Percentiles rank a stretch among this genome's conserved stretches.
Evolutionary conservation across 805 yeast genomes (phyloP).

Genomic region (Torulaspora indica): DNA sequence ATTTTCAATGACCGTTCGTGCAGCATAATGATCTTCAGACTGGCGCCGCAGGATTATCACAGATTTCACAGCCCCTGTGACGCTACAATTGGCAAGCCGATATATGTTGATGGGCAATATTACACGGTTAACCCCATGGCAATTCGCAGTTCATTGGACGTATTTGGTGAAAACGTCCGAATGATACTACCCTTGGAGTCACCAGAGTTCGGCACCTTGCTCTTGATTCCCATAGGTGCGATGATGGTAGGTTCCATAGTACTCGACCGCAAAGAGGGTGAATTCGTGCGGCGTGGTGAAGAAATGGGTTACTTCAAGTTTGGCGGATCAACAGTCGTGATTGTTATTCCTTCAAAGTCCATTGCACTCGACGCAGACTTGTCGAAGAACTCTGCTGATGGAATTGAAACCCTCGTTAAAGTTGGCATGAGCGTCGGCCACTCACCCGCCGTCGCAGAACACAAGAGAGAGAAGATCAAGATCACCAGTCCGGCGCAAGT

Average conservation of each 20-base stretch:
- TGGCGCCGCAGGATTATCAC: constrained; percentile 97
- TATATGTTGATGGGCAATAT: constrained; percentile 78
- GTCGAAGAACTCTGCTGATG: constrained; percentile 56
- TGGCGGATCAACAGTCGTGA: constrained; percentile 86
- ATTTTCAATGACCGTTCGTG: constrained; percentile 46
- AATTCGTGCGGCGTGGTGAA: constrained; percentile 58
- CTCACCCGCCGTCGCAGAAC: constrained; percentile 45
- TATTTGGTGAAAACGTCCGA: constrained; percentile 86
- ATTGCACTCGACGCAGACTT: constrained; percentile 72
- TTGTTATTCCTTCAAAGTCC: constrained; percentile 50
- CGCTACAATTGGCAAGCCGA: constrained; percentile 64
- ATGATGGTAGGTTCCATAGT: constrained; percentile 97
- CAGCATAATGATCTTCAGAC: constrained; percentile 70
- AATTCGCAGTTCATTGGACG: constrained; percentile 78
- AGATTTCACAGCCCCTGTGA: constrained; percentile 85
- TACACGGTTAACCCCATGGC: constrained; percentile 99
- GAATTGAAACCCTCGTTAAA: constrained; percentile 75
- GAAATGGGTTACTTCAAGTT: constrained; percentile 93
- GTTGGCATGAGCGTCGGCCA: constrained; percentile 95
- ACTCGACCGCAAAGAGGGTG: constrained; percentile 60
- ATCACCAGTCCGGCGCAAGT: constrained; percentile 22
- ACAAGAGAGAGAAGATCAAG: constrained; percentile 43
- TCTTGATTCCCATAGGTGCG: constrained; percentile 86
- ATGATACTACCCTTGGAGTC: constrained; percentile 74
- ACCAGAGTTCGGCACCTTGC: constrained; percentile 67